Conservation (phyloP, 768 basidiomycete genomes). For the Ramaria sp. region DNA sequence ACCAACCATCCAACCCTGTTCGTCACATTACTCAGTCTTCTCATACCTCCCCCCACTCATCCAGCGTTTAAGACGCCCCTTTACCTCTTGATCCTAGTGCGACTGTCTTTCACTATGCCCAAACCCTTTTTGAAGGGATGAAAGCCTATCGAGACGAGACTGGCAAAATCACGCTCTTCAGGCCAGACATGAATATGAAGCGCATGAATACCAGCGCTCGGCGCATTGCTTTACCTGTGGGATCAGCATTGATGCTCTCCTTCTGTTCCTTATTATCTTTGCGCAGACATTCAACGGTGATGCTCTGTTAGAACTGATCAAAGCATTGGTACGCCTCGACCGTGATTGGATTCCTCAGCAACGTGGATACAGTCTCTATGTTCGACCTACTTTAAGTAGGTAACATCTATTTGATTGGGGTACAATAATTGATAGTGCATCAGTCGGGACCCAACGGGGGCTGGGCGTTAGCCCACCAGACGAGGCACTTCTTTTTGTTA, state of each 20-base stretch:
- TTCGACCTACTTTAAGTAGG: slow-evolving; percentile 68
- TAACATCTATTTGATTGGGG: slow-evolving; percentile 1
- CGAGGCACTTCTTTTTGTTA: slow-evolving; percentile 58
- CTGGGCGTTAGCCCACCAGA: slow-evolving; percentile 37
- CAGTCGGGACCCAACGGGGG: slow-evolving; percentile 64
- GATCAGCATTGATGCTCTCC: slow-evolving; percentile 15
- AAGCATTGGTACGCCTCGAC: slow-evolving; percentile 75
- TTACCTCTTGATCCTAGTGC: slow-evolving; percentile 65
- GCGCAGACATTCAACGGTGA: slow-evolving; percentile 66
- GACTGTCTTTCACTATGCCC: slow-evolving; percentile 89
- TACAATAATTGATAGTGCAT: neutral
- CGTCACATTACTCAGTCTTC: slow-evolving; percentile 18
- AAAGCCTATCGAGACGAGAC: slow-evolving; percentile 77
- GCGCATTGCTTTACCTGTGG: slow-evolving; percentile 67
- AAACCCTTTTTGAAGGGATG: slow-evolving; percentile 86
- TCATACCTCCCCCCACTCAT: neutral
- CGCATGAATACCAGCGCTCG: slow-evolving; percentile 82
- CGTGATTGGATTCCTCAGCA: slow-evolving; percentile 86
- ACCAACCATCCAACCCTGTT: slow-evolving; percentile 79
- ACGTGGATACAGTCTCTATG: slow-evolving; percentile 84
- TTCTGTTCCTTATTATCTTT: neutral
- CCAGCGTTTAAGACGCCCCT: slow-evolving; percentile 45
- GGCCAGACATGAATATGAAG: slow-evolving; percentile 97
- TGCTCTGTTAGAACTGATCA: slow-evolving; percentile 67
- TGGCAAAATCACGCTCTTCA: slow-evolving; percentile 74